Conservation (phyloP, 2,329 filamentous ascomycete genomes). For the Colletotrichum sp. region DNA sequence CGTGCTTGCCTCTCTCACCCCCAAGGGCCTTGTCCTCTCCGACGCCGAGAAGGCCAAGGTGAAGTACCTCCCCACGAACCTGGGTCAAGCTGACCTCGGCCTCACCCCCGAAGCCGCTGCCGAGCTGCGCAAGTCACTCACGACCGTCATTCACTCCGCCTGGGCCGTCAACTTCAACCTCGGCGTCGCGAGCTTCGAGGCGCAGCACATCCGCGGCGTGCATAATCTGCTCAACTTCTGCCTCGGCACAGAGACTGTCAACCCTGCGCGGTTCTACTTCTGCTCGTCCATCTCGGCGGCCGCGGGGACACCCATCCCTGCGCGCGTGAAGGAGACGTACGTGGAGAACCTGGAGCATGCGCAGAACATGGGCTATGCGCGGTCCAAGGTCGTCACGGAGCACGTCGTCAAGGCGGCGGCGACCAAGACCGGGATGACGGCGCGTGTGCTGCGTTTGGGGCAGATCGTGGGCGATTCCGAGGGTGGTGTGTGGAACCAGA, state of each 20-base stretch:
- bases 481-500: conserved; percentile 52
- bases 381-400: conserved; percentile 54
- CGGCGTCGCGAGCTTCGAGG: conserved; percentile 51
- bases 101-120: conserved; percentile 31
- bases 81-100: conserved; percentile 44
- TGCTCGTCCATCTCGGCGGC: conserved; percentile 49
- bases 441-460: conserved; percentile 42
- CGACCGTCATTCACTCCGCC: conserved; percentile 52
- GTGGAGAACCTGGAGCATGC: conserved; percentile 40
- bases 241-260: conserved; percentile 31
- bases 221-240: conserved; percentile 49
- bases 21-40: conserved; percentile 37
- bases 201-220: conserved; percentile 47
- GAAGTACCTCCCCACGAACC: conserved; percentile 42
- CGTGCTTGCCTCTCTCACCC: conserved; percentile 32
- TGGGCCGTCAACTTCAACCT: conserved; percentile 63
- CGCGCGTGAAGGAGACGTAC: conserved; percentile 38
- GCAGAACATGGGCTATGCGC: conserved; percentile 55
- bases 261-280: conserved; percentile 46
- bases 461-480: conserved; percentile 53
- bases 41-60: conserved; percentile 39
- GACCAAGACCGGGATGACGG: conserved; percentile 31
- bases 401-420: conserved; percentile 41
- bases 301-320: conserved; percentile 39
- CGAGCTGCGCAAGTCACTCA: conserved; percentile 35